phyloP scores from a whole-genome alignment of 164 flowering plant genomes.

The Protea cynaroides region DNA sequence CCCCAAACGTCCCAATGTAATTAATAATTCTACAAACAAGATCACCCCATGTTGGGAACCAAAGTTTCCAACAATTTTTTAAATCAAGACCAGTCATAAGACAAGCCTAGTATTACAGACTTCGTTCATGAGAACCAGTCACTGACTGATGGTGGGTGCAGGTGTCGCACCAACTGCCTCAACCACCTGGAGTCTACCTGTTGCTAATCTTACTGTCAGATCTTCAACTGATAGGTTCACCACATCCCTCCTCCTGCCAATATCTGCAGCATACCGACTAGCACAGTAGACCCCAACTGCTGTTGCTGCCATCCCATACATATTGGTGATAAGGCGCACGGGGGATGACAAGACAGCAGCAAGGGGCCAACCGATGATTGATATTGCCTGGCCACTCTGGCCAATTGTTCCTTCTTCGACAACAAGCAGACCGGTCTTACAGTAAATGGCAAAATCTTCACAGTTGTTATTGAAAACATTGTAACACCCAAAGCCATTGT shows the following conservation, averaged over 20 bases:
- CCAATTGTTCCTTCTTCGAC: slow-evolving; percentile 49
- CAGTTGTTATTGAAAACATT: slow-evolving; percentile 71
- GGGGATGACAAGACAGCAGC: slow-evolving; percentile 70
- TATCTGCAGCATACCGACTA: slow-evolving; percentile 33
- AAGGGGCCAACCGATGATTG: slow-evolving; percentile 64
- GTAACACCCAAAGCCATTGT: slow-evolving; percentile 74
- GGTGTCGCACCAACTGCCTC: slow-evolving; percentile 1
- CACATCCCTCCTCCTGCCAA: slow-evolving; percentile 32
- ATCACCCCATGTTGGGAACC: too few species aligned
- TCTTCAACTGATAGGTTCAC: slow-evolving; percentile 34
- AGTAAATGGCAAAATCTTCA: slow-evolving; percentile 73
- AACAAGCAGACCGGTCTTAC: slow-evolving; percentile 70
- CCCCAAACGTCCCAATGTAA: too few species aligned
- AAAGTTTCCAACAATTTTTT: too few species aligned
- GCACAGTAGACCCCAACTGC: slow-evolving; percentile 30
- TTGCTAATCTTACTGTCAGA: slow-evolving; percentile 21
- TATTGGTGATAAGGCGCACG: slow-evolving; percentile 53
- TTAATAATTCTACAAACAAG: too few species aligned
- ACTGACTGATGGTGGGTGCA: slow-evolving; percentile 2
- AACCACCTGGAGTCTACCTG: slow-evolving; percentile 14
- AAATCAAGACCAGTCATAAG: too few species aligned
- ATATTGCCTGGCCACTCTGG: slow-evolving; percentile 75
- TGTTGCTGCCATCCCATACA: slow-evolving; percentile 71
- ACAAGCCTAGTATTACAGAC: neutral
- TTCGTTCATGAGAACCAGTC: slow-evolving; percentile 14